Evolutionary conservation across 2,329 filamentous ascomycete species (phyloP).

Genomic region (Pseudophaeomoniella oleicola): DNA sequence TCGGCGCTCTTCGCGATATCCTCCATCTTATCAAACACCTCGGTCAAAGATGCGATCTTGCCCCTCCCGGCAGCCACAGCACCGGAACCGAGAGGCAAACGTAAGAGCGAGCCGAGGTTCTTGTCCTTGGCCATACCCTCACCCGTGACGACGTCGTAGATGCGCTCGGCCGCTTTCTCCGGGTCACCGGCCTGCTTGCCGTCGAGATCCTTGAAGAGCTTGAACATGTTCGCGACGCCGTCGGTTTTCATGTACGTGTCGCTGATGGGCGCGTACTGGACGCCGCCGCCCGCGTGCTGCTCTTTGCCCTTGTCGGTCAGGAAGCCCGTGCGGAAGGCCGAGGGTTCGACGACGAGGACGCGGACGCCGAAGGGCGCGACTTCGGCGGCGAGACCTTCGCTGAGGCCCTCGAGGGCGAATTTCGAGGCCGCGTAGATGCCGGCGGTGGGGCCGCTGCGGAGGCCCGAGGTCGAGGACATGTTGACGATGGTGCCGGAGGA

Average conservation of each 20-base stretch:
- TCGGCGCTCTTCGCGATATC: no score
- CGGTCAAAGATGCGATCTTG: no score
- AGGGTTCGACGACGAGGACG: constrained; percentile 33
- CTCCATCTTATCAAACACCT: no score
- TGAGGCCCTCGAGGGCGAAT: constrained; percentile 29
- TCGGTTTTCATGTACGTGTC: not conserved
- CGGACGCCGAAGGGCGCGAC: constrained; percentile 23
- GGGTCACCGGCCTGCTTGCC: constrained; percentile 30
- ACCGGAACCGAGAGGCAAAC: no score
- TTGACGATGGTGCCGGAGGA: constrained; percentile 24
- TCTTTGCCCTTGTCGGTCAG: constrained; percentile 14
- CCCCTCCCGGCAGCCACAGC: no score
- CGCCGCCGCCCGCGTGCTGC: no score
- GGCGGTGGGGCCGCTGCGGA: constrained; percentile 19
- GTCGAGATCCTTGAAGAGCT: no score
- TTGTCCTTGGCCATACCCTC: constrained; percentile 33
- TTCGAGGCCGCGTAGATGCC: constrained; percentile 32
- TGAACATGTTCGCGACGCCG: not conserved
- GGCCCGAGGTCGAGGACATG: constrained; percentile 34
- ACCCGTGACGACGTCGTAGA: constrained; percentile 40
- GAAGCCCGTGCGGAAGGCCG: constrained; percentile 38
- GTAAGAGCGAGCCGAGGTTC: no score
- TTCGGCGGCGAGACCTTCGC: constrained; percentile 29
- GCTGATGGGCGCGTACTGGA: not conserved
- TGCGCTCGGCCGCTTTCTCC: constrained; percentile 32